phyloP scores from a whole-genome alignment of 176 grass and related monocot genomes.

The Pharus latifolius region DNA sequence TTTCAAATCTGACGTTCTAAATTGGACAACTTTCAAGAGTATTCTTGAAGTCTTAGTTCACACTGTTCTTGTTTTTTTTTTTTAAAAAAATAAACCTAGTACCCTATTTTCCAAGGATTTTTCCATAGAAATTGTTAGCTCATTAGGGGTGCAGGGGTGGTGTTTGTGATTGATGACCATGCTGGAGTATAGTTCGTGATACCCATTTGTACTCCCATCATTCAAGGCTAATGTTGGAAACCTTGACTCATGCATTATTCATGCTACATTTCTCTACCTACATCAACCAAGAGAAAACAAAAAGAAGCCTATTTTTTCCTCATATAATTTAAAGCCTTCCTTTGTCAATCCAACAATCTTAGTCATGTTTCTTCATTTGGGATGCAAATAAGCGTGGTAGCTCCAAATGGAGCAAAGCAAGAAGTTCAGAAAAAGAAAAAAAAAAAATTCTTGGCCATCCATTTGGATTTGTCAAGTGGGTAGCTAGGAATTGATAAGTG shows the following conservation, averaged over 20 bases:
- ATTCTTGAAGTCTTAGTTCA: not conserved
- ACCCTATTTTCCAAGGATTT: not conserved
- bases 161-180: not conserved
- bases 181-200: not conserved
- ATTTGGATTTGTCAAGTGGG: not conserved
- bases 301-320: no score
- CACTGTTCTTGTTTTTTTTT: not conserved
- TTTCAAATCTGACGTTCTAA: not conserved
- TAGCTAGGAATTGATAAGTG: constrained; percentile 34
- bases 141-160: not conserved
- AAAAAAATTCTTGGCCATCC: not conserved
- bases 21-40: not conserved
- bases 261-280: no score
- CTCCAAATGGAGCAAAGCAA: not conserved
- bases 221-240: not conserved
- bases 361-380: not conserved
- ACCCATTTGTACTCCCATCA: not conserved
- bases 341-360: no score
- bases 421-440: not conserved
- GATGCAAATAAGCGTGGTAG: not conserved
- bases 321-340: no score
- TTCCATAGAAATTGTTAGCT: not conserved
- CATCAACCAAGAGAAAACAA: no score
- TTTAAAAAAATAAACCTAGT: not conserved
- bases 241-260: not conserved